A percentile compares a stretch with the other conserved stretches of the same genome.
phyloP scores from a whole-genome alignment of 306 rosid species.

The Macrotyloma uniflorum region DNA sequence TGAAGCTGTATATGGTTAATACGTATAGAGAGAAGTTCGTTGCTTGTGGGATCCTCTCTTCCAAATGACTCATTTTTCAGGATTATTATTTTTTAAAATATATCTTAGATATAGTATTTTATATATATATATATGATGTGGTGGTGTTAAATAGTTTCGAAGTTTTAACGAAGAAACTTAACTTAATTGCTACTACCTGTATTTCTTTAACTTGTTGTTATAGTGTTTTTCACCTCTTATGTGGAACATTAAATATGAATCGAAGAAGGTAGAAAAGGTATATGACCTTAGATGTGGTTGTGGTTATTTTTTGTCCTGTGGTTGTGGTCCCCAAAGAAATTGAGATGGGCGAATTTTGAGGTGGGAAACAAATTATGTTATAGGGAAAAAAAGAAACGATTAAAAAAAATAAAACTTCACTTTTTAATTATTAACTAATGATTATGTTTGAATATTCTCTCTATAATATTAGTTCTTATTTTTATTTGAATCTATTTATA shows the following conservation, averaged over 20 bases:
- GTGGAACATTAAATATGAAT: neutral
- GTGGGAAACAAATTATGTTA: neutral
- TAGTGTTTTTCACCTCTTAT: neutral
- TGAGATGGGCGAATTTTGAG: neutral
- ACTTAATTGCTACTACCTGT: conserved; percentile 1
- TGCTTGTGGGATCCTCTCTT: conserved; percentile 46
- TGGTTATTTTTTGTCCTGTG: too few relatives aligned
- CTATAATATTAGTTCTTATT: too few relatives aligned
- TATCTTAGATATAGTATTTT: neutral
- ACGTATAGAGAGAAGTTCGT: conserved; percentile 21
- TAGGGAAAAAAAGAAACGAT: neutral
- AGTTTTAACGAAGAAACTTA: conserved; percentile 36
- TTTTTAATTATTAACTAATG: too few relatives aligned
- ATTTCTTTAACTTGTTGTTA: neutral
- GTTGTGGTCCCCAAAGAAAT: neutral
- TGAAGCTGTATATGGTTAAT: conserved; percentile 47
- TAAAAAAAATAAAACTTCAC: too few relatives aligned
- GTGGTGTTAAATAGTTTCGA: conserved; percentile 28
- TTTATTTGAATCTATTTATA: too few relatives aligned
- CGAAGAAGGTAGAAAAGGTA: neutral
- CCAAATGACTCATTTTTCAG: conserved; percentile 45
- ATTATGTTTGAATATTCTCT: too few relatives aligned
- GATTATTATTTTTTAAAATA: neutral
- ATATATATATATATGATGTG: neutral
- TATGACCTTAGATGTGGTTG: too few relatives aligned